Conservation (phyloP, 805 yeast species). For the Kluyveromyces dobzhanskii region DNA sequence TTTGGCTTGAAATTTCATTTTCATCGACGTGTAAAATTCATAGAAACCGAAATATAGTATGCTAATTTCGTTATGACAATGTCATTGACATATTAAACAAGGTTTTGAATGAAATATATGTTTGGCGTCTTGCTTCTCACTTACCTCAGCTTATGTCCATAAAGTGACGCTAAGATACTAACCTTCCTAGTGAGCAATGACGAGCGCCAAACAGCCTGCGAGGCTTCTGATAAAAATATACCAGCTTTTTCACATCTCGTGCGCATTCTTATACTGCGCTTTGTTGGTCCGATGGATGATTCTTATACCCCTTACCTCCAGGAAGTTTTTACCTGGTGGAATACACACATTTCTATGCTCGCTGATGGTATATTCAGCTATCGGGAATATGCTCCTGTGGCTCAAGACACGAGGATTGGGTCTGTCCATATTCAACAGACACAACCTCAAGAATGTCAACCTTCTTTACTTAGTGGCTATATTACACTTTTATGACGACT, state of each 20-base stretch:
- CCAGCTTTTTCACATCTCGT: slow-evolving; percentile 23
- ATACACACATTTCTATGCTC: slow-evolving; percentile 52
- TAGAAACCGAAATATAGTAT: too few relatives aligned
- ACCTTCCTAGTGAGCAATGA: too few relatives aligned
- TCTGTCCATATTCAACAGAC: slow-evolving; percentile 11
- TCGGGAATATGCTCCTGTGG: slow-evolving; percentile 20
- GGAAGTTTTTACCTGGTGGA: slow-evolving; percentile 59
- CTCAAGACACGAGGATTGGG: slow-evolving; percentile 17
- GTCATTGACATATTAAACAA: too few relatives aligned
- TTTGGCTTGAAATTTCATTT: too few relatives aligned
- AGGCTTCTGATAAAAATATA: slow-evolving; percentile 14
- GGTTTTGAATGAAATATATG: too few relatives aligned
- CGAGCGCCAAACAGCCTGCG: too few relatives aligned
- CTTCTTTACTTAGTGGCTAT: slow-evolving; percentile 21
- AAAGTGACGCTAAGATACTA: too few relatives aligned
- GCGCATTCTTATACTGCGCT: slow-evolving; percentile 19
- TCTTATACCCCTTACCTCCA: slow-evolving; percentile 56
- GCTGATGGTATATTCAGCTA: slow-evolving; percentile 15
- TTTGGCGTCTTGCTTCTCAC: too few relatives aligned
- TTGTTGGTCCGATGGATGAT: slow-evolving; percentile 39
- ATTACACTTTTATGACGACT: slow-evolving; percentile 26
- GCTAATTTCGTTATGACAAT: too few relatives aligned
- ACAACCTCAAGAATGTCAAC: slow-evolving; percentile 21
- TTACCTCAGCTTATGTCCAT: too few relatives aligned
- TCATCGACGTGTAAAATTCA: too few relatives aligned